Base-by-base conservation (phyloP, 768 basidiomycete species). In the Agrocybe praecox region DNA sequence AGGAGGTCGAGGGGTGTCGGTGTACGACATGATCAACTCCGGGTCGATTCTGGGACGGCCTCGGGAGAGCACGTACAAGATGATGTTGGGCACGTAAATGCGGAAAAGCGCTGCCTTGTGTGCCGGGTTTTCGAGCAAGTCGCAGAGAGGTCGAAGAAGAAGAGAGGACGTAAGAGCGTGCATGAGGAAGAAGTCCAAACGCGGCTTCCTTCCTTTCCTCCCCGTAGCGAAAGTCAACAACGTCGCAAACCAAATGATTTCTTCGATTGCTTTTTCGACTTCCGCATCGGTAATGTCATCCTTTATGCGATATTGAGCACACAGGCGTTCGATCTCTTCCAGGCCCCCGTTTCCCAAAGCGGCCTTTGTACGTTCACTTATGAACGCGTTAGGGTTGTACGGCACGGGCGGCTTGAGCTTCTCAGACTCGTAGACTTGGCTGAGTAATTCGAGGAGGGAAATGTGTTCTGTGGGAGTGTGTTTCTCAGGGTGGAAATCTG, bases 161-260 rank as follows among this genome's bases (percentile, higher is more conserved):
- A 84, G 61, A 8, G 81, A 74, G 33, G 77, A 78, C 10, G 78
- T 86, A 45, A 86, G 71, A 46, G 84, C 61, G 61, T 86, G 85
- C 82, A 83, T 81, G 50, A 86, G 68, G 78, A 84, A 83, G 70
- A 86, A 80, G 52, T 79, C 84, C 24, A 86, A 64, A 4, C 84
- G 72, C 7, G 81, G 80, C 60, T 79, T 76, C 40, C 77, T 70
- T 2, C 78, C 81, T 22, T 66, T 69, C 59, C 75, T 78, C 21
- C 83, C 74, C 0, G 80, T 78, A 0, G 75, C 80, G 24, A 76
- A 76, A 32, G 83, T 69, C 17, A 86, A 72, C 7, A 85, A 71
- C 2, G 80, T 78, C 17, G 74, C 70, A 6, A 67, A 61, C 78
- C 81, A 85, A 19, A 83, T 64, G 46, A 80, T 57, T 62, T 87